Conservation (phyloP, 108 stramenopile species). For the Nitzschia sp. region DNA sequence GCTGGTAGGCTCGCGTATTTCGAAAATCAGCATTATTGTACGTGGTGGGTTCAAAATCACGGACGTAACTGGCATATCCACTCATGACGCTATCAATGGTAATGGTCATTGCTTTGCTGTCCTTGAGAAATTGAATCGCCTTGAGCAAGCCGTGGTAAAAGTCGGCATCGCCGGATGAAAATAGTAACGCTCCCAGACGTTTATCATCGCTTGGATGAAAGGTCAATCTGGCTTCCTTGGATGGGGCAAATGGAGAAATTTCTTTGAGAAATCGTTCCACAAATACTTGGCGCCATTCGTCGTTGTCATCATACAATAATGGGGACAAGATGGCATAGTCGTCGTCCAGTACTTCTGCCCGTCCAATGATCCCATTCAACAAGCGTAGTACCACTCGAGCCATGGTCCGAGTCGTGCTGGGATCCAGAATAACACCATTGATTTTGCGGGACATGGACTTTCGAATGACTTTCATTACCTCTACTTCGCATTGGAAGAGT, state of each 20-base stretch:
- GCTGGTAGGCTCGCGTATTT: neutral
- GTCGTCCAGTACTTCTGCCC: neutral
- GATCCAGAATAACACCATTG: conserved; percentile 16
- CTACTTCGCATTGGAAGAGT: neutral
- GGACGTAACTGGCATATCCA: neutral
- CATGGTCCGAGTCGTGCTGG: neutral
- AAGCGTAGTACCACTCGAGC: conserved; percentile 13
- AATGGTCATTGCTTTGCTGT: neutral
- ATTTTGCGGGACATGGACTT: conserved; percentile 9
- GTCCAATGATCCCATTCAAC: neutral
- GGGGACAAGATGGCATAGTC: neutral
- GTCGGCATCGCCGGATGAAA: neutral
- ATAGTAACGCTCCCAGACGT: neutral
- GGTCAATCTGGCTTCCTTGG: neutral
- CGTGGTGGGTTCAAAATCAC: neutral
- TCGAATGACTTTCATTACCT: neutral
- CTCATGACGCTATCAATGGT: neutral
- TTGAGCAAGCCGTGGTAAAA: neutral
- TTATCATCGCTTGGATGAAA: too few relatives aligned
- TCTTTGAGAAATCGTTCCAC: conserved; percentile 35
- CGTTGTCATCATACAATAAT: neutral
- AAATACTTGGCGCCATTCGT: conserved; percentile 27
- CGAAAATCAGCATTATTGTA: neutral
- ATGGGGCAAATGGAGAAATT: conserved; percentile 25
- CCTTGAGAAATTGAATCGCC: too few relatives aligned